Percentiles rank a stretch among this genome's conserved stretches.
Conservation (phyloP, 441 rosid genomes). For the Gossypium davidsonii region DNA sequence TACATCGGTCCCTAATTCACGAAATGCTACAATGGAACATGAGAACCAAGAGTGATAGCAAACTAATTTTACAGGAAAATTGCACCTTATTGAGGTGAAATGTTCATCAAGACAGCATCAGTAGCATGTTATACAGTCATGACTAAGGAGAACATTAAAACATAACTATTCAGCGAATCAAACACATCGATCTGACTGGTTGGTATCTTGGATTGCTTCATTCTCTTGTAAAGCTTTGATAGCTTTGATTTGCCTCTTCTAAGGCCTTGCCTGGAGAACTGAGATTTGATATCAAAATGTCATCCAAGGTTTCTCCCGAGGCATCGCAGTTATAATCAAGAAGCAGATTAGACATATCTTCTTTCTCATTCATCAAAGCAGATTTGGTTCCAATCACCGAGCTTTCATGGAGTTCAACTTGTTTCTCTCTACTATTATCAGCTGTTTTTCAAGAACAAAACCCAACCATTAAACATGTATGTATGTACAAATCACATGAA, state of each 20-base stretch:
- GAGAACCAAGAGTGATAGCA: neutral
- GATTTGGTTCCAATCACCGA: neutral
- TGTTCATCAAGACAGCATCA: slow-evolving; percentile 5
- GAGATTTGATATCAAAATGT: neutral
- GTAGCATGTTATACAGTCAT: neutral
- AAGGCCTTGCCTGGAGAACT: neutral
- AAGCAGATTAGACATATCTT: neutral
- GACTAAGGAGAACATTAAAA: neutral
- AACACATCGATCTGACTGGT: neutral
- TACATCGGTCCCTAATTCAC: neutral
- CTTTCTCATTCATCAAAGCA: neutral
- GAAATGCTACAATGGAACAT: neutral
- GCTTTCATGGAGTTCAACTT: slow-evolving; percentile 4
- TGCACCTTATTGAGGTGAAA: neutral
- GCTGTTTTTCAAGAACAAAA: neutral
- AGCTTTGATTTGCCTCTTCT: neutral
- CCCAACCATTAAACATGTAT: neutral
- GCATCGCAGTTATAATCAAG: neutral
- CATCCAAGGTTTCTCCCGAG: neutral
- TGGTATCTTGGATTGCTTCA: neutral
- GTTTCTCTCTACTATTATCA: neutral
- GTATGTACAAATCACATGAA: neutral
- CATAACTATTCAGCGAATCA: neutral
- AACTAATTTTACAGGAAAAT: neutral
- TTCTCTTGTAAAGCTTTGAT: neutral